These are phyloP conservation scores for Myriosclerotinia duriaeana DNA, from an alignment of 2,329 filamentous ascomycete species.

Conservation along the genomic window DNA sequence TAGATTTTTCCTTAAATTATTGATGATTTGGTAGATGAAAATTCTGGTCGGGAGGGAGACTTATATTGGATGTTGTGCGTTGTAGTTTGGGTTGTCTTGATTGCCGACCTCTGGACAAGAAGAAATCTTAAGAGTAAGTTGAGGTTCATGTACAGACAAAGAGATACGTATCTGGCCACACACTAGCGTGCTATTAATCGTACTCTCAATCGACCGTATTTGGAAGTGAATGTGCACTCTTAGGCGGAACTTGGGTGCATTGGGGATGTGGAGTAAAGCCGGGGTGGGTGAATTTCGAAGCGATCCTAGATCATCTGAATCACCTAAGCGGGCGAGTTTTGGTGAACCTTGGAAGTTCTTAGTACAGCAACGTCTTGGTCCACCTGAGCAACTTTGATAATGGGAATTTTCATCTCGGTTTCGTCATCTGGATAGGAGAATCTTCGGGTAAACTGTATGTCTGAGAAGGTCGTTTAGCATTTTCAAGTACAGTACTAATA, in stretches of 20 bases:
- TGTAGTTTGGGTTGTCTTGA: not conserved
- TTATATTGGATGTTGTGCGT: not conserved
- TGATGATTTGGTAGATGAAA: not conserved
- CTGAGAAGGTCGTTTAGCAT: not conserved
- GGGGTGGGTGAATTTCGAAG: not conserved
- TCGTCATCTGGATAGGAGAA: no score
- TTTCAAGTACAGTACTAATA: not conserved
- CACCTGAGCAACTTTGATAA: accelerated
- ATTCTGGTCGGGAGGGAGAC: not conserved
- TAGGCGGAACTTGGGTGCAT: not conserved
- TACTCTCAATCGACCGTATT: not conserved
- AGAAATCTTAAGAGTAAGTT: not conserved
- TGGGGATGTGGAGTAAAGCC: not conserved
- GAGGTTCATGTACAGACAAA: not conserved
- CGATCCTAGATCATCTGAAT: not conserved
- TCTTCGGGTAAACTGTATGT: not conserved
- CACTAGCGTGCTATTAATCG: not conserved
- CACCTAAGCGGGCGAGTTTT: no score
- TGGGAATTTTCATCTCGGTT: accelerated
- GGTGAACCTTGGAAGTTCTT: not conserved
- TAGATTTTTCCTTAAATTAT: not conserved
- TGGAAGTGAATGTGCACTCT: not conserved
- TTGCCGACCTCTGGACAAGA: not conserved
- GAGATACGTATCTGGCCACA: not conserved
- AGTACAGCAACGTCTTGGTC: not conserved